Evolutionary conservation across 2,329 filamentous ascomycete species (phyloP), one percentile per base, ranked within the genome.

Genomic region (Myotisia sp.): DNA sequence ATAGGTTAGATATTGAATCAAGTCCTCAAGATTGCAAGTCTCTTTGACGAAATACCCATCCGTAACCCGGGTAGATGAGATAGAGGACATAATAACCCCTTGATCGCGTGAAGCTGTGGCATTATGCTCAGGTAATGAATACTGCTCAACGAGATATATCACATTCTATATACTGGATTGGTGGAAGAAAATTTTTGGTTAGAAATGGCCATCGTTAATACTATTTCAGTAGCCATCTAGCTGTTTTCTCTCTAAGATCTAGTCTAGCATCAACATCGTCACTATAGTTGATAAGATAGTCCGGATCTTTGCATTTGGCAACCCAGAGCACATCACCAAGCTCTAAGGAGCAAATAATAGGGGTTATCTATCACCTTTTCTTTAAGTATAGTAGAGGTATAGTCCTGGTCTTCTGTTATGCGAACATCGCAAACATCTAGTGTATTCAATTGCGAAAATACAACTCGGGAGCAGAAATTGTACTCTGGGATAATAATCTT

Each of bases 131-230:
- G 67, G 49, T 27, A 75, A 67, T 49, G 83, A 65, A 38, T 79
- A 76, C 44, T 85, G 76, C 50, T 90, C 82, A 36, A 90, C 68
- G 16, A 90, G 65, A 48, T 87, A 90, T 23, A 83, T 68, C 9
- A 86, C 76, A 45, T 85, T 79, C 38, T 71, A 72, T n/a, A 83
- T 64, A 0, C 81, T 81, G 0, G 74, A 81, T 33, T 73, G 73
- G 36, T 70, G 69, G 7, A 87, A 65, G 1, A 82, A 76, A 50
- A 85, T 87, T 51, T 90, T 87, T 51, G 90, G 82, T 52, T 90
- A 77, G 46, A 85, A 87, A 2, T 82, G 74, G 1, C 80, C 79
- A 42, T 87, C 82, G 53, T 80, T 84, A 57, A 90, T 83, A 41
- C 79, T 85, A 33, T 68, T 63, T n/a, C 87, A 68, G 29, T 90